Percentiles rank a stretch among this genome's conserved stretches.
phyloP scores from a whole-genome alignment of 148 eudicot genomes.

The Beta vulgaris region DNA sequence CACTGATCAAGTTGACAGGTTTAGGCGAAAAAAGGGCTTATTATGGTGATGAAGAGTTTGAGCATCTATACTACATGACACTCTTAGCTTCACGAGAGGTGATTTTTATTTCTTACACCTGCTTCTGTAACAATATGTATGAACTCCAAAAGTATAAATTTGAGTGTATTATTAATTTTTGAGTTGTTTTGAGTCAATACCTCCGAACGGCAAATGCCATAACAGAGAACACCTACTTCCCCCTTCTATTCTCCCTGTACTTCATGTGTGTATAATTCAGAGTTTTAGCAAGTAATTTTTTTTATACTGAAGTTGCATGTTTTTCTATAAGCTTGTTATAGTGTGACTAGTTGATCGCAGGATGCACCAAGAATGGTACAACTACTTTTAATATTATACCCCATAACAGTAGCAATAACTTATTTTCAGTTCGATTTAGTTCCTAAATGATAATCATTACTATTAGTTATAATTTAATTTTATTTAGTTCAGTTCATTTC shows the following conservation, averaged over 20 bases:
- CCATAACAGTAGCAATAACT: no score
- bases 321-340: slow-evolving; percentile 6
- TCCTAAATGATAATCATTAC: no score
- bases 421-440: no score
- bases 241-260: background rate
- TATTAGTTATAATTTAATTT: no score
- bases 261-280: slow-evolving; percentile 23
- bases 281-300: slow-evolving; percentile 1
- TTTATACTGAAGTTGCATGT: slow-evolving; percentile 2
- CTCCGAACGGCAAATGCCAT: slow-evolving; percentile 8
- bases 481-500: no score
- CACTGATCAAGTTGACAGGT: slow-evolving; percentile 70
- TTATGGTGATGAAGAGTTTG: slow-evolving; percentile 51
- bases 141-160: slow-evolving; percentile 17
- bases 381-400: background rate
- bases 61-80: background rate
- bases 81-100: slow-evolving; percentile 19
- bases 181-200: slow-evolving; percentile 18
- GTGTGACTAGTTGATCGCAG: background rate
- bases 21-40: slow-evolving; percentile 62
- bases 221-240: background rate
- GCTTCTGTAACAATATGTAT: slow-evolving; percentile 28
- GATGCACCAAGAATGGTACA: background rate
- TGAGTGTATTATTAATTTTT: slow-evolving; percentile 25
- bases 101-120: slow-evolving; percentile 22